Base-by-base conservation (phyloP, 2,329 filamentous ascomycete genomes). In the Spiromastix sp. region DNA sequence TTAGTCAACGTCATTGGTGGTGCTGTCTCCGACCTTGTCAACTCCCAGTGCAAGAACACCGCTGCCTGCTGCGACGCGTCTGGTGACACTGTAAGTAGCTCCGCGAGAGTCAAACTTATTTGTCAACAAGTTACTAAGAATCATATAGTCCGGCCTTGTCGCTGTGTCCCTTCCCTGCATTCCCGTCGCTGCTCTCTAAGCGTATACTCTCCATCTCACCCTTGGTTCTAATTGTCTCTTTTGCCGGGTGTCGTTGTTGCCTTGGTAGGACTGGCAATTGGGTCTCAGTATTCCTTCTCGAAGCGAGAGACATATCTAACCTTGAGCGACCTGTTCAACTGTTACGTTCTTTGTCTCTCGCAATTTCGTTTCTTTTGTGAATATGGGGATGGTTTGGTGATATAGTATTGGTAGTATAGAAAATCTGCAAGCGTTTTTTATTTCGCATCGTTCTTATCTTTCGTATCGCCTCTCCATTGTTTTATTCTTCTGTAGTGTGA, bases 131-230 rank as follows among this genome's bases (percentile, higher is more conserved):
- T 7, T 8, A 3, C 42, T 44, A 42, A 59, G 56, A 45, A 48
- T n/a, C n/a, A n/a, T n/a, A n/a, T n/a, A n/a, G n/a, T n/a, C n/a
- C 39, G 50, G 48, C 41, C 47, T 61, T 32, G 38, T 62, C 27
- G 58, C 55, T 24, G 24, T 61, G 30, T 55, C 42, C 20, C 48
- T 60, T 38, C 56, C 58, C 37, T 61, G 59, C 47, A 38, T 61
- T 48, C 56, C 58, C 32, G 49, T 61, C 34, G 55, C 56, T 39
- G 52, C 56, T 34, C 30, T 61, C 43, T 61, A 61, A 59, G 47
- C 39, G 38, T 30, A 16, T 19, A 17, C 22, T 24, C 29, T 22
- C 21, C 29, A 22, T 16, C 30, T 38, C 19, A 29, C 12, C 22
- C 25, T 30, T 21, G 15, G 13, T 18, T 6, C 27, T 16, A 10